Percentiles rank a stretch among this genome's conserved stretches.
Conservation (phyloP, 2,329 filamentous ascomycete species). For the Penicillium sp. region DNA sequence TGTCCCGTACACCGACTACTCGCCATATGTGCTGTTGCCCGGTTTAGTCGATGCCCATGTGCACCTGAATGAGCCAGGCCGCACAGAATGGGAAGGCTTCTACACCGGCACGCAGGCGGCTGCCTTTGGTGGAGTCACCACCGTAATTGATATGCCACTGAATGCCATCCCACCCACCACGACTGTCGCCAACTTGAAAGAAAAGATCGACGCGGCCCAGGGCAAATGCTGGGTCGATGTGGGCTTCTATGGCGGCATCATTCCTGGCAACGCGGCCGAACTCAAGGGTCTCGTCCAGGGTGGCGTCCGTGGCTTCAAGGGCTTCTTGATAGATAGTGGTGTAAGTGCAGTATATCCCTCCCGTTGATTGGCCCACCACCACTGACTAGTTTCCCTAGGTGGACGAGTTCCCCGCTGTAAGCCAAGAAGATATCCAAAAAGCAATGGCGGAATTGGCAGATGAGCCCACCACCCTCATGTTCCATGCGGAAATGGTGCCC, state of each 20-base stretch:
- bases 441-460: conserved; percentile 77
- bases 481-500: conserved; percentile 98
- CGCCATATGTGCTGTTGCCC: conserved; percentile 75
- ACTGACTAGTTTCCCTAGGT: conserved; percentile 52
- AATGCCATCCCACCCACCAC: conserved; percentile 97
- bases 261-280: conserved; percentile 80
- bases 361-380: not conserved
- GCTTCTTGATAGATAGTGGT: conserved; percentile 93
- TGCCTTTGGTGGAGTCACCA: conserved; percentile 92
- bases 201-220: conserved; percentile 76
- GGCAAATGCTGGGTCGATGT: conserved; percentile 97
- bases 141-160: conserved; percentile 93
- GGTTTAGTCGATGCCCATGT: conserved; percentile 96
- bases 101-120: conserved; percentile 89
- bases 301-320: conserved; percentile 93
- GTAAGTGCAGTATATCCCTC: conserved; percentile 50
- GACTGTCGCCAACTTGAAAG: conserved; percentile 70
- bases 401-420: conserved; percentile 92
- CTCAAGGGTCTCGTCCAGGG: conserved; percentile 73
- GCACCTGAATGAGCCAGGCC: conserved; percentile 91
- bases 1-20: conserved; percentile 74
- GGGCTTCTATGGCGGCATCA: conserved; percentile 93
- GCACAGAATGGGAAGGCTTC: conserved; percentile 98
- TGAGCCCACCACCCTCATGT: conserved; percentile 88
- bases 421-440: conserved; percentile 66